phyloP scores from a whole-genome alignment of 2,329 filamentous ascomycete species.

The Clarireedia hainanense region DNA sequence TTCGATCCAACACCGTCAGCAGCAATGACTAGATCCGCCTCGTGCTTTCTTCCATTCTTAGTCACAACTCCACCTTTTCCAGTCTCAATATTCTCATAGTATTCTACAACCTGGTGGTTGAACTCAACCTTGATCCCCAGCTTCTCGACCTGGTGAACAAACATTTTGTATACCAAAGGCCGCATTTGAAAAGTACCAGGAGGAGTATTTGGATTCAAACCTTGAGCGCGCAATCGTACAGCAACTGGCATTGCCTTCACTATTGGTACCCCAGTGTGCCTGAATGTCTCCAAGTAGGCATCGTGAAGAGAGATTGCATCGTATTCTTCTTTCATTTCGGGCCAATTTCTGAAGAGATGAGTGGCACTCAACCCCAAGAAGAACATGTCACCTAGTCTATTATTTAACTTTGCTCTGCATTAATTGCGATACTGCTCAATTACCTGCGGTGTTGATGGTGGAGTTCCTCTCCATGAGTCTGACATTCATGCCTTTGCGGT shows the following conservation, averaged over 20 bases:
- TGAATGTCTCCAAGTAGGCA: slow-evolving; percentile 31
- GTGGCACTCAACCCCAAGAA: slow-evolving; percentile 47
- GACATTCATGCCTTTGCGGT: slow-evolving; percentile 47
- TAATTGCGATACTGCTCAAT: no score
- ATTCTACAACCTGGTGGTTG: slow-evolving; percentile 40
- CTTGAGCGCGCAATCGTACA: slow-evolving; percentile 32
- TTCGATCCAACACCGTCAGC: slow-evolving; percentile 31
- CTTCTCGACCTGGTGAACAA: slow-evolving; percentile 41
- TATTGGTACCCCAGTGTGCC: slow-evolving; percentile 23
- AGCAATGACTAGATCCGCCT: slow-evolving; percentile 32
- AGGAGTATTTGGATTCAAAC: slow-evolving; percentile 13
- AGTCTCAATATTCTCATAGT: slow-evolving; percentile 38
- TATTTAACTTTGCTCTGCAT: no score
- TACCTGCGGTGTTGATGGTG: no score
- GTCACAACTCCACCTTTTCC: slow-evolving; percentile 31
- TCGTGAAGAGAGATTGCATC: slow-evolving; percentile 30
- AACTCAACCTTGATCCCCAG: slow-evolving; percentile 45
- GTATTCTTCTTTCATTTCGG: slow-evolving; percentile 37
- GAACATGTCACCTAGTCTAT: slow-evolving; percentile 33
- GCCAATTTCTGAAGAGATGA: slow-evolving; percentile 46
- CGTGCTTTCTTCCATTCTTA: slow-evolving; percentile 37
- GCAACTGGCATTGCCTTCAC: slow-evolving; percentile 30
- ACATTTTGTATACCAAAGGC: slow-evolving; percentile 44
- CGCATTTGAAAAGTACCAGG: slow-evolving; percentile 37
- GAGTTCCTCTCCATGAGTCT: slow-evolving; percentile 37